A percentile compares a stretch with the other conserved stretches of the same genome.
phyloP scores from a whole-genome alignment of 495 filamentous ascomycete species.

The Achaetomiella virescens region DNA sequence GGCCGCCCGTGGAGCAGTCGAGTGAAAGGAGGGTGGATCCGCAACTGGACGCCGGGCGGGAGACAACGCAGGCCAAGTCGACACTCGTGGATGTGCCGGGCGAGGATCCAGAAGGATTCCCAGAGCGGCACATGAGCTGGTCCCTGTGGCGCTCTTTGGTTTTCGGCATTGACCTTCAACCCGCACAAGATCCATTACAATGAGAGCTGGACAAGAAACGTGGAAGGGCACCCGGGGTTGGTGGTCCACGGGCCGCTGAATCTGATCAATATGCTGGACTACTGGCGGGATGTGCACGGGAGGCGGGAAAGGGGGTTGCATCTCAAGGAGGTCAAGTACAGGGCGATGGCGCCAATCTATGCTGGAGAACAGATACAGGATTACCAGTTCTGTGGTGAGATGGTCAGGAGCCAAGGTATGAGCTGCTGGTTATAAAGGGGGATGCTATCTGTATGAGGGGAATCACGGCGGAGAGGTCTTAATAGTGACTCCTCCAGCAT shows the following conservation, averaged over 20 bases:
- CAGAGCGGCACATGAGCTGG: slow-evolving; percentile 38
- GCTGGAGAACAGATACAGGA: slow-evolving; percentile 40
- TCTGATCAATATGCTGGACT: slow-evolving; percentile 55
- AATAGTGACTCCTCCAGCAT: too few species aligned
- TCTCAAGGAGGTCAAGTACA: slow-evolving; percentile 43
- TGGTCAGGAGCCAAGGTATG: not conserved
- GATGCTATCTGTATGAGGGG: slow-evolving; percentile 5
- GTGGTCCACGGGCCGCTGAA: slow-evolving; percentile 63
- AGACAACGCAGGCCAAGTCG: slow-evolving; percentile 8
- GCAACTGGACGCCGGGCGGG: too few species aligned
- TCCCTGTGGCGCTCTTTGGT: slow-evolving; percentile 59
- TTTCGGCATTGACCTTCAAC: slow-evolving; percentile 68
- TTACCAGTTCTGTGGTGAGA: not conserved
- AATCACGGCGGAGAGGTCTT: not conserved
- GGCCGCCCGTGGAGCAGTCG: slow-evolving; percentile 17
- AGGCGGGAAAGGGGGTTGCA: not conserved
- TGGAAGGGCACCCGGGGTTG: slow-evolving; percentile 54
- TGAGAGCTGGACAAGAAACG: slow-evolving; percentile 47
- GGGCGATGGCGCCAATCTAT: slow-evolving; percentile 56
- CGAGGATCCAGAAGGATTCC: slow-evolving; percentile 1
- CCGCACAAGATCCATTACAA: slow-evolving; percentile 70
- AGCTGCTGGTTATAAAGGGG: slow-evolving; percentile 1
- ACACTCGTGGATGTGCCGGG: slow-evolving; percentile 9
- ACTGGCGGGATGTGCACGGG: slow-evolving; percentile 52
- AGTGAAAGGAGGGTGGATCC: too few species aligned